Conservation (phyloP, 148 eudicot genomes). For the Polygonum maritimum region DNA sequence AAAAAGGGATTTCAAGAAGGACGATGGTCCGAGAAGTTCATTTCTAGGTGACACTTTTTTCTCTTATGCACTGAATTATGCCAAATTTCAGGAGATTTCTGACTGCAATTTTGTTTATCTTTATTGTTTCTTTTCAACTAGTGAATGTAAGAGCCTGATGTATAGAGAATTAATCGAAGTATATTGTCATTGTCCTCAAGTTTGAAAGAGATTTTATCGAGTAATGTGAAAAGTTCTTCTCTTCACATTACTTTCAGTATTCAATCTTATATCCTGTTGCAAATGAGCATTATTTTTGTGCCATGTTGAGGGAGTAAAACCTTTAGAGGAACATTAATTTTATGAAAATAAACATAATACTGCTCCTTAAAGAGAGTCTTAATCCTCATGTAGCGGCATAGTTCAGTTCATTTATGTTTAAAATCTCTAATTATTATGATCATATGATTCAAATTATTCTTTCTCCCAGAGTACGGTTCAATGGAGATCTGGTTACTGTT, state of each 20-base stretch:
- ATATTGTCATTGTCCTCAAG: not conserved
- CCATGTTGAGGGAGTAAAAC: not conserved
- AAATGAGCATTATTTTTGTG: not conserved
- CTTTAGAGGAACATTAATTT: not conserved
- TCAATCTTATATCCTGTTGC: not conserved
- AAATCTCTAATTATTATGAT: not conserved
- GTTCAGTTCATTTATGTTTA: not conserved
- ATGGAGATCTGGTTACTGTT: slow-evolving; percentile 64
- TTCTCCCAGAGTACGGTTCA: slow-evolving; percentile 48
- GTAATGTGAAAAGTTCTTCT: not conserved
- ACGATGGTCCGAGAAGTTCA: slow-evolving; percentile 72
- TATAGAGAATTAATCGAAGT: not conserved
- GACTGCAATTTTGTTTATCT: not conserved
- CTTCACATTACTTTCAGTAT: not conserved
- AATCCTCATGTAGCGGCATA: not conserved
- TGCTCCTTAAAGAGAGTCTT: not conserved
- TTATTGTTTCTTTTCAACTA: not conserved
- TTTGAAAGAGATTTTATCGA: not conserved
- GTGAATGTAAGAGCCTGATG: not conserved
- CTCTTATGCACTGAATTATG: not conserved
- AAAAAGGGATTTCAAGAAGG: slow-evolving; percentile 72
- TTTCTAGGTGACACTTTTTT: slow-evolving; percentile 46
- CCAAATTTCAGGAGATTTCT: not conserved
- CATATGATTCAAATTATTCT: not conserved
- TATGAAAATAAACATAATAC: not conserved